Percentiles rank a stretch among this genome's conserved stretches.
Conservation (phyloP, 768 basidiomycete genomes). For the Mycena epipterygia region DNA sequence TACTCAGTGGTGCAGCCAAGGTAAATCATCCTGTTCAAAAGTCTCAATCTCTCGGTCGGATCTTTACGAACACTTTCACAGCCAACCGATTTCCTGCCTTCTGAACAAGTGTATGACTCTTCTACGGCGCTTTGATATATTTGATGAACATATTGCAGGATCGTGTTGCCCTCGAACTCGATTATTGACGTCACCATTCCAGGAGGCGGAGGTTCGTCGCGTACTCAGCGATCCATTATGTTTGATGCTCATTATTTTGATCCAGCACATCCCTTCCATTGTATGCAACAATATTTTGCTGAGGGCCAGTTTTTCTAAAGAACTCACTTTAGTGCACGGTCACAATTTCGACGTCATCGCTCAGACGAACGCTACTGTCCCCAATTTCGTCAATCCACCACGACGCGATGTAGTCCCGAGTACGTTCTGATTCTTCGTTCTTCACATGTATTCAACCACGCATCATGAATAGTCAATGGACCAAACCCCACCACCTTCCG, state of each 20-base stretch:
- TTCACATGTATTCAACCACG: not conserved
- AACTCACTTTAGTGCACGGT: constrained; percentile 24
- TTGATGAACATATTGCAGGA: not conserved
- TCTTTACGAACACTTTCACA: not conserved
- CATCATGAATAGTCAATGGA: constrained; percentile 49
- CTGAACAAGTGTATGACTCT: constrained; percentile 8
- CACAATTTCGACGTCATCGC: constrained; percentile 23
- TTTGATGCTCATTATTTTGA: not conserved
- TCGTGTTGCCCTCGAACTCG: constrained; percentile 2
- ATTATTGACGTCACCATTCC: constrained; percentile 23
- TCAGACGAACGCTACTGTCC: not conserved
- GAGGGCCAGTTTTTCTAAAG: constrained; percentile 32
- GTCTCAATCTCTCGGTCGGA: too few species aligned
- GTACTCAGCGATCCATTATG: not conserved
- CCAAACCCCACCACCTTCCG: constrained; percentile 54
- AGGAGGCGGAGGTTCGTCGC: constrained; percentile 9
- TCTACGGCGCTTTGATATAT: too few species aligned
- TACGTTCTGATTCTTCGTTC: not conserved
- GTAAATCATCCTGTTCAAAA: not conserved
- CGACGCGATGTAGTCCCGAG: constrained; percentile 25
- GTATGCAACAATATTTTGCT: constrained; percentile 19
- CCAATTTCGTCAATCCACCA: constrained; percentile 21
- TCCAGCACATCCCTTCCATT: constrained; percentile 37
- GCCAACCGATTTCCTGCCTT: constrained; percentile 11
- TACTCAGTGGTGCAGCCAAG: constrained; percentile 16